Evolutionary conservation across 2,329 filamentous ascomycete genomes (phyloP), one percentile per base, ranked within the genome.

Genomic region (Beauveria bassiana): DNA sequence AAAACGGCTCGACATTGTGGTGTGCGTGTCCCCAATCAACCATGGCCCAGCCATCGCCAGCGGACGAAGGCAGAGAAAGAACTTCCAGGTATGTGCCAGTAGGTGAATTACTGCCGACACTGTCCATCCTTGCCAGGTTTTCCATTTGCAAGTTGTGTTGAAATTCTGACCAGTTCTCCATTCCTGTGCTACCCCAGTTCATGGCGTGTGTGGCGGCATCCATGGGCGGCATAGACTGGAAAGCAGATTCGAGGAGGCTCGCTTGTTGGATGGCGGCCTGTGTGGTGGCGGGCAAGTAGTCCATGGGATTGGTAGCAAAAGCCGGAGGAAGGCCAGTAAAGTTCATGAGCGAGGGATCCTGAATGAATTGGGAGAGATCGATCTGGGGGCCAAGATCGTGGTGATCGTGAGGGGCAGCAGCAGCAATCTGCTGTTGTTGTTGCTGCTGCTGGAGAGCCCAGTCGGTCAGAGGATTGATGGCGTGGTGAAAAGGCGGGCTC

Each of bases 41-140:
- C 66, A 89, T 84, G 56, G 85, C 86, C 93, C 93, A 98, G 62
- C 91, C 90, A 68, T 93, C 90, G 68, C 96, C 92, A 70, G 89
- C 90, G 66, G 91, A 91, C 61, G 86, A 88, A 26, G 85, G 83
- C 49, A 96, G 79, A 7, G 93, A 97, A 55, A 93, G 78, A 40
- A 96, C 90, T 74, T 97, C 93, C 52, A 96, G 78, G 73, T 91
- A 93, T 64, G 83, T 78, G 50, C 75, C 75, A 2, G 76, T 78
- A 22, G 77, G 77, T 12, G 77, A 79, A 62, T 75, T 76, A 69
- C 77, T 78, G 57, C 77, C 77, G 43, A 78, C 76, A 55, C 75
- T 78, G 26, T 72, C 73, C 40, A 77, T 67, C 38, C 74, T 72
- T 34, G 70, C 67, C 31, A 80, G 63, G 9, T 72, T 73, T 70